Base-by-base conservation (phyloP, 129 eudicot genomes). In the Kitagawia praeruptora region DNA sequence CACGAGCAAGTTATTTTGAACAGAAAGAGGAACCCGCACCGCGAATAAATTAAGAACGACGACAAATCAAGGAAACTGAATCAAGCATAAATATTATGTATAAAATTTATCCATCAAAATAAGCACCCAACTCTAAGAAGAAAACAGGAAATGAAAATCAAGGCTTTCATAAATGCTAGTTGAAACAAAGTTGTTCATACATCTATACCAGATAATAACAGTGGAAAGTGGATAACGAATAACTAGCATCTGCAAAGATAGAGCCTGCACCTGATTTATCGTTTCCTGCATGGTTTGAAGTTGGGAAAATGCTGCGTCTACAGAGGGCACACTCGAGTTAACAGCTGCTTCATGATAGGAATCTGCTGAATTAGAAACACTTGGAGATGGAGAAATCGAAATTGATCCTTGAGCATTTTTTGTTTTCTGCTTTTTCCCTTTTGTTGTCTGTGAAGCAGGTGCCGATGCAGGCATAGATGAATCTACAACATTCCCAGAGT, bases 361-460 rank as follows among this genome's bases (percentile, higher is more conserved):
- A 83, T 96, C 97, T 18, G 95, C 80, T 27, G 96, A 87, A 75
- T 86, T 85, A 58, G 84, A 90, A 70, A 80, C 88, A 87, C 97
- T 87, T 5, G 74, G 85, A 2, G 89, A 53, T 31, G 90, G 86
- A 49, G 93, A 85, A 66, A 86, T 78, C 71, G 87, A 80, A 48
- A 77, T 85, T 18, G 96, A 92, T 80, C 84, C 97, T 27, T 89
- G 96, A 74, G 86, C 80, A 77, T 81, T 84, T 84, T 88, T 96
- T 31, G 90, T 95, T 85, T 90, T 96, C 8, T 89, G 89, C 70
- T 85, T 92, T 82, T 91, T 90, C 44, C 88, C 96, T 87, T 90
- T 92, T 2, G 83, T 41, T 42, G 79, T 75, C 46, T 90, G 81
- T 75, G 85, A 83, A 16, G 91, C 71, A 23, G 87, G 83, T 67